Evolutionary conservation across 2,329 filamentous ascomycete species (phyloP).

Genomic region (Trichoderma koningii): DNA sequence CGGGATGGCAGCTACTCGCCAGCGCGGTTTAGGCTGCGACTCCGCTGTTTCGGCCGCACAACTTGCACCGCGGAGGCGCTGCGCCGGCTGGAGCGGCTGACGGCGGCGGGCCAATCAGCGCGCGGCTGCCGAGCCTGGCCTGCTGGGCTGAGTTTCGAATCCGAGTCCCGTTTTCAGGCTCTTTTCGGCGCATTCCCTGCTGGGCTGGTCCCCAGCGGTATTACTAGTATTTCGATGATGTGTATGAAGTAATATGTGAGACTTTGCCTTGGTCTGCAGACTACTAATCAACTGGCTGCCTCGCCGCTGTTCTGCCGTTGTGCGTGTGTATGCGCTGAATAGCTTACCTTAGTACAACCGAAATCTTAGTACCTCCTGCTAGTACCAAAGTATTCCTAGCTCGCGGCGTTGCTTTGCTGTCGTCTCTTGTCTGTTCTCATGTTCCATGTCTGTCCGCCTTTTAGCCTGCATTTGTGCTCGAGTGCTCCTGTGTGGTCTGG

Average conservation of each 20-base stretch:
- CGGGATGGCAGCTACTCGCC: constrained; percentile 25
- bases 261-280: not conserved
- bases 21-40: constrained; percentile 23
- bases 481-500: too few species aligned
- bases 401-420: too few species aligned
- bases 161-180: constrained; percentile 30
- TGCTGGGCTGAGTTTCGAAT: constrained; percentile 21
- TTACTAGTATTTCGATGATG: not conserved
- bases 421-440: too few species aligned
- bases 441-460: too few species aligned
- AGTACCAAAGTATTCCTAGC: too few species aligned
- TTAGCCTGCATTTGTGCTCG: too few species aligned
- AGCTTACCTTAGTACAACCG: too few species aligned
- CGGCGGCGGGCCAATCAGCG: constrained; percentile 40
- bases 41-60: constrained; percentile 33
- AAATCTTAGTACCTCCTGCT: too few species aligned
- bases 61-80: constrained; percentile 30
- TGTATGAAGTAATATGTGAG: not conserved
- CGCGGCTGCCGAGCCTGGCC: constrained; percentile 39
- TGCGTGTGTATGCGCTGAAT: too few species aligned
- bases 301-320: too few species aligned
- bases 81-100: constrained; percentile 30
- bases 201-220: not conserved
- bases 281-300: too few species aligned
- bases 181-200: not conserved